Base-by-base conservation (phyloP, 2,329 filamentous ascomycete genomes). In the Myriosclerotinia curreyana region DNA sequence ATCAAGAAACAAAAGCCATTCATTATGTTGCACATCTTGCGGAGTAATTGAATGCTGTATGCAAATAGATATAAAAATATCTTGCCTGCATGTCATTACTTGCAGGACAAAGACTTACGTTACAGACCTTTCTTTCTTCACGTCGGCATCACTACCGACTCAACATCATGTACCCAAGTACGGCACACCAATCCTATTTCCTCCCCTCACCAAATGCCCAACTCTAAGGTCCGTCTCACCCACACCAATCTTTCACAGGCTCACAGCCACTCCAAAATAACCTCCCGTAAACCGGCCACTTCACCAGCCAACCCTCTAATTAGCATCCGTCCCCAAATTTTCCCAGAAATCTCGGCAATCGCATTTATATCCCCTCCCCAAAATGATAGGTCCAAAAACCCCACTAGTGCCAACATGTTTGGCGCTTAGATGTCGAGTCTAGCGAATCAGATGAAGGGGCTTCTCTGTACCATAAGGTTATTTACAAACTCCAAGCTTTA, bases 11-110 rank as follows among this genome's bases (percentile, higher is more conserved):
- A 12, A 14, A 22, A 48, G 7, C 9, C 8, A 34, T 22, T 6
- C 5, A 34, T 22, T 7, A 15, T 58, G 28, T 58, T 28, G 54
- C 42, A 58, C 28, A 17, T 58, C 42, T 58, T 36, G 28, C 55
- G 55, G 55, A 58, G 31, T 48, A 58, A 48, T 36, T 25, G 28
- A 48, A 58, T 58, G 28, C 31, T 36, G 42, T 46, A 58, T 36
- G 50, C 42, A 44, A 56, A 22, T 15, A n/a, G 14, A 34, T 22
- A 36, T 58, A 17, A 36, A 48, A 36, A 48, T 36, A 58, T 20
- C 42, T 25, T 25, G 20, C 7, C 28, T 22, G 20, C 40, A 1
- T 46, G 22, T 38, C 8, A 38, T 48, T 48, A 31, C 40, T 22
- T 58, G 42, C 42, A 58, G 4, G 46, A 31, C 40, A 15, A 22